Evolutionary conservation across 1,284 basidiomycete genomes (phyloP), one percentile per base, ranked within the genome.

Genomic region (Trichosporon inkin): DNA sequence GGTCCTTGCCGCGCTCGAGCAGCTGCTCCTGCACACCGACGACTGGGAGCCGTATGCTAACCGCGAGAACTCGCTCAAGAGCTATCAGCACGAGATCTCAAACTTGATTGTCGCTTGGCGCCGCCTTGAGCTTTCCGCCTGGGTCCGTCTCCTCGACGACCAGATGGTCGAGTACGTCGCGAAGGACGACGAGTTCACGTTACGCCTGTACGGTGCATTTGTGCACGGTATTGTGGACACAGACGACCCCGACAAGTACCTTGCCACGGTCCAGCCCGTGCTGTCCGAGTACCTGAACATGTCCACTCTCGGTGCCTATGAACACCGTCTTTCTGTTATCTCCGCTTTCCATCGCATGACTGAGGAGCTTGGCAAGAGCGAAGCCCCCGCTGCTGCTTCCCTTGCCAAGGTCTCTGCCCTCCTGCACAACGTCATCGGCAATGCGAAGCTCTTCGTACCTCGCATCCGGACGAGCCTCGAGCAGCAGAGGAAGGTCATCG

Each of bases 11-110:
- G 87, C 88, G 2, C 75, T 98, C 44, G 96, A 99, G 75, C 88
- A 89, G 63, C 81, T 99, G 11, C 80, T 99, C 2, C 71, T 88
- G 44, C 90, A 96, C 66, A 91, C 87, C 10, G 91, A 96, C 63
- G 96, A 99, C 72, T 99, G 96, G 96, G 92, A 99, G 75, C 87
- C 88, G 68, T 99, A 90, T 69, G 88, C 95, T 11, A 94, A 92
- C 77, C 83, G 85, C 22, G 86, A 89, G 53, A 97, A 94, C 70
- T 87, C 86, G 22, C 83, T 99, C 61, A 85, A 84, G 68, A 63
- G 73, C 0, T 82, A 89, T 69, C 89, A 88, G 61, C 82, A 85
- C 24, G 81, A 81, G 11, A 78, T 97, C 32, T 88, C 85, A 6
- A 79, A 78, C 19, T 82, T 94, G 51, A 90, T 99, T 56, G 86